Percentiles rank a stretch among this genome's conserved stretches.
Conservation (phyloP, 148 eudicot species). For the Selenicereus undatus region DNA sequence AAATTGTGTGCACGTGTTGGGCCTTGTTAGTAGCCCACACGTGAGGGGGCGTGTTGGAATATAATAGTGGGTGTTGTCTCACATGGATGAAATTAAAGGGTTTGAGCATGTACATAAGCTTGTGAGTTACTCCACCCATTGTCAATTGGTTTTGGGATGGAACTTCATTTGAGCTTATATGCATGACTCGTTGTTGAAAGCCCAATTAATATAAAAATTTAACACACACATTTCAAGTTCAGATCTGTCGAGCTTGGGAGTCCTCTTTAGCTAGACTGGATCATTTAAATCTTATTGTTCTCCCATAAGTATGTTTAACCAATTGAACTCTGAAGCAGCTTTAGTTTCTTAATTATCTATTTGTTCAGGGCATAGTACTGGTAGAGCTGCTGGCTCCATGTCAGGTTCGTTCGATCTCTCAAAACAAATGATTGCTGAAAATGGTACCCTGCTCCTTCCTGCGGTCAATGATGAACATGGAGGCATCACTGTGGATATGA, state of each 20-base stretch:
- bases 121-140: too few species aligned
- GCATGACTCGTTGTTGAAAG: too few species aligned
- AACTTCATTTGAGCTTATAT: too few species aligned
- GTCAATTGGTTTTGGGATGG: too few species aligned
- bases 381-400: constrained; percentile 9
- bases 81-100: too few species aligned
- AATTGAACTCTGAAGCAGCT: too few species aligned
- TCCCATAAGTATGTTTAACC: neutral
- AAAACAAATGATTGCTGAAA: constrained; percentile 34
- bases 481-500: constrained; percentile 65
- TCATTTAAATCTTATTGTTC: neutral
- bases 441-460: constrained; percentile 45
- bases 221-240: neutral
- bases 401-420: constrained; percentile 13
- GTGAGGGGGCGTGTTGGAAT: too few species aligned
- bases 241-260: neutral
- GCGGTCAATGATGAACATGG: constrained; percentile 56
- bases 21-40: too few species aligned
- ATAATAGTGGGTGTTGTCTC: too few species aligned
- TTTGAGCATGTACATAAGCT: too few species aligned
- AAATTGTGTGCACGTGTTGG: too few species aligned
- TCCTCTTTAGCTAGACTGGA: neutral
- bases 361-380: neutral
- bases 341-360: neutral
- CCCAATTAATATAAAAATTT: too few species aligned